These are phyloP conservation scores for Leccinum glutinopallens DNA, from an alignment of 1,284 basidiomycete genomes.

Conservation along the genomic window DNA sequence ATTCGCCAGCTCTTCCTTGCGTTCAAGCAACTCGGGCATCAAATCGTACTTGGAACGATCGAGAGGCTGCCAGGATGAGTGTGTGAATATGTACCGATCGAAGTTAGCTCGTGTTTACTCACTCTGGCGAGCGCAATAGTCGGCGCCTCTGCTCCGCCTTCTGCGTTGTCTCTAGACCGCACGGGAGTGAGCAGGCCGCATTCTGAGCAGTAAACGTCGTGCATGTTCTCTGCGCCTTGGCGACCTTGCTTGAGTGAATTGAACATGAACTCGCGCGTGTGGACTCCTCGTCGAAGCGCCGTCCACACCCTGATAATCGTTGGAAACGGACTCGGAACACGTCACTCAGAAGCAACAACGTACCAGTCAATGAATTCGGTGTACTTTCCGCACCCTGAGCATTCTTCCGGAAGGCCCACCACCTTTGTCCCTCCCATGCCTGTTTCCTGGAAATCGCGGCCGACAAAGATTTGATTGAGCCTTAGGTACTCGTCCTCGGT, in stretches of 20 bases:
- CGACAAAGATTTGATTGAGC: conserved; percentile 21
- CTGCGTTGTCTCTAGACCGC: conserved; percentile 21
- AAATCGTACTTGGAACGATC: conserved; percentile 25
- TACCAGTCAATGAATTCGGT: conserved; percentile 26
- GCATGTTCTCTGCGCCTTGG: conserved; percentile 25
- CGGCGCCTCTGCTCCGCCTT: conserved; percentile 21
- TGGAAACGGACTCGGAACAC: no score
- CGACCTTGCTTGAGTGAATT: conserved; percentile 21
- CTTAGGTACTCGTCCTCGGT: conserved; percentile 25
- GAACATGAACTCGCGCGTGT: conserved; percentile 26
- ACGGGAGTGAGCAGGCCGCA: conserved; percentile 19
- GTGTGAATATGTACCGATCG: background rate
- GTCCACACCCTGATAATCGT: conserved; percentile 23
- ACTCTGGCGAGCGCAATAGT: conserved; percentile 19
- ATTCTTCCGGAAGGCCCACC: conserved; percentile 16
- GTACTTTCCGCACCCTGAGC: conserved; percentile 23
- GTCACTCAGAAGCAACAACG: background rate
- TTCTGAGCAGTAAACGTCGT: conserved; percentile 28
- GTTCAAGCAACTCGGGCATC: conserved; percentile 11
- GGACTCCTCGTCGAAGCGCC: conserved; percentile 22
- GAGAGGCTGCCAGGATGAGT: conserved; percentile 12
- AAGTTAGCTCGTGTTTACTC: background rate
- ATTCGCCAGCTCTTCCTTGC: conserved; percentile 3
- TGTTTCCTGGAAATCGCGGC: conserved; percentile 23
- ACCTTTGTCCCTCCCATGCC: conserved; percentile 23